Percentiles rank a stretch among this genome's conserved stretches.
phyloP scores from a whole-genome alignment of 129 eudicot genomes.

The Cynara cardunculus region DNA sequence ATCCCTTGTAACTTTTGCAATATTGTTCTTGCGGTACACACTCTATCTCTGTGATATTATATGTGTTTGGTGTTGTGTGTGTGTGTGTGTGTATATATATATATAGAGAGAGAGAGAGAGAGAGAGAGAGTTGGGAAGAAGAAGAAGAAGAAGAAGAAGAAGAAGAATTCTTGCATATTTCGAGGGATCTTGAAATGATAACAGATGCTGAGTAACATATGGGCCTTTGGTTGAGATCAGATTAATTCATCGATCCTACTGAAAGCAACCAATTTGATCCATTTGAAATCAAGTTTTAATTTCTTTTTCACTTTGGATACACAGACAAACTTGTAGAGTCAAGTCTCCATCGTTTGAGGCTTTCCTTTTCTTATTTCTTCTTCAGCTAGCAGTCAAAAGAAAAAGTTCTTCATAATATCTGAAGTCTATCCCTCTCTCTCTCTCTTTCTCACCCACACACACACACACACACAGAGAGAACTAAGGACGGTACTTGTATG shows the following conservation, averaged over 20 bases:
- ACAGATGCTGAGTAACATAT: not conserved
- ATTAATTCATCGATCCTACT: not conserved
- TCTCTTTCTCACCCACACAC: conserved; percentile 7
- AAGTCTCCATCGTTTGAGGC: conserved; percentile 64
- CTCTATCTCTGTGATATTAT: not conserved
- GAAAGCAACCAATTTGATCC: conserved; percentile 20
- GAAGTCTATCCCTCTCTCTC: conserved; percentile 22
- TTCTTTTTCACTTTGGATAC: conserved; percentile 11
- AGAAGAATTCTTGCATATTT: not conserved
- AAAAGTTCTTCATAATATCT: conserved; percentile 38
- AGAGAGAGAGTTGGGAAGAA: not conserved
- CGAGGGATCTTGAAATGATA: conserved; percentile 13
- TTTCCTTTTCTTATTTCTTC: conserved; percentile 36
- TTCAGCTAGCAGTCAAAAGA: conserved; percentile 57
- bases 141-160: not conserved
- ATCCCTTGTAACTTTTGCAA: conserved; percentile 98
- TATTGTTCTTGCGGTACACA: conserved; percentile 92
- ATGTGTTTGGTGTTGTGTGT: conserved; percentile 4
- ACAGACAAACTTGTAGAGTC: conserved; percentile 32
- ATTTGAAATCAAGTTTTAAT: conserved; percentile 5
- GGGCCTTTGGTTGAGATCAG: not conserved
- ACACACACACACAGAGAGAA: not conserved
- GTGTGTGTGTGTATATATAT: not conserved
- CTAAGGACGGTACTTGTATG: conserved; percentile 30
- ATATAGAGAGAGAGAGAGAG: too few relatives aligned